Base-by-base conservation (phyloP, 345 rosid species). In the Aquilaria sinensis region DNA sequence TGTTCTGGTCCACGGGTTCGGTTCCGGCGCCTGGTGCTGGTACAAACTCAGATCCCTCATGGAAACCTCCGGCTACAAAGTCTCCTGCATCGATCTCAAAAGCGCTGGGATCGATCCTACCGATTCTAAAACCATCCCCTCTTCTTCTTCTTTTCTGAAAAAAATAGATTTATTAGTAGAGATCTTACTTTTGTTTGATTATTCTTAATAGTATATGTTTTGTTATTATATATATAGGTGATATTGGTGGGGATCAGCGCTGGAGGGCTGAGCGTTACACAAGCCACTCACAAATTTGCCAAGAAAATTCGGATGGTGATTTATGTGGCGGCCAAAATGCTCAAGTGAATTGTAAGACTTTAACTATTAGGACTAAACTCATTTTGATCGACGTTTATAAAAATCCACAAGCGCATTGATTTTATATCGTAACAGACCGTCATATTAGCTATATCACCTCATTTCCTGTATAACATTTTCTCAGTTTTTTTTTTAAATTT, bases 21-120 rank as follows among this genome's bases (percentile, higher is more conserved):
- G 90, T 32, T 81, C 81, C 53, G 98, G 98, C 59, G 78, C 85
- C 9, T 93, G 98, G 98, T 90, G 98, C 74, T 93, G 98, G 98
- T 93, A 87, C 83, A 93, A 83, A 62, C 66, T 93, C 68, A 74
- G 82, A 59, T 69, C 83, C 57, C 80, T 87, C 31, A 76, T 93
- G 83, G 98, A 93, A 83, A 77, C 52, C 64, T 85, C 92, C 46
- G 92, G 98, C 54, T 82, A 70, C 74, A 57, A 60, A 33, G 98
- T 87, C 47, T 72, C 96, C 47, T 93, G 98, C 80, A 72, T 92
- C 66, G 90, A 92, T 70, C 96, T 89, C 61, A 85, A 77, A 67
- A 66, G 83, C 13, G 59, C 87, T 3, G 98, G 98, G 15, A 74
- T 76, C 45, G 92, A 92, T 69, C 72, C 41, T 8, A 41, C 89